Conservation (phyloP, 495 filamentous ascomycete genomes). For the Rhizodiscina lignyota region DNA sequence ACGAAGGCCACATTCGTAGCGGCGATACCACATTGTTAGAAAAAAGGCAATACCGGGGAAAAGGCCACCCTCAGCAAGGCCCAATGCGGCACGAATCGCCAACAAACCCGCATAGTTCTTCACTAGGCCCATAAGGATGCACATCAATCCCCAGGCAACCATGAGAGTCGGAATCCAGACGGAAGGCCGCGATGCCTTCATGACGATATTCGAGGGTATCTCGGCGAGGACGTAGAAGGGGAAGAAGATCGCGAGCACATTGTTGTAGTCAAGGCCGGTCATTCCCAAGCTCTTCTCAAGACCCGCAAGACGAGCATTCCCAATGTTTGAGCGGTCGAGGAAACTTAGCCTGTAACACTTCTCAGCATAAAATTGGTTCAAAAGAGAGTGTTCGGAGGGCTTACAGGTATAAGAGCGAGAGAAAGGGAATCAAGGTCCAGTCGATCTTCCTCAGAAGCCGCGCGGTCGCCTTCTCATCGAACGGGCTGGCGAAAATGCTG, state of each 20-base stretch:
- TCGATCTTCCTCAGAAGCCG: conserved; percentile 54
- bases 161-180: conserved; percentile 37
- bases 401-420: conserved; percentile 30
- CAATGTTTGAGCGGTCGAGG: conserved; percentile 50
- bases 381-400: conserved; percentile 1
- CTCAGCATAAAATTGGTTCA: conserved; percentile 27
- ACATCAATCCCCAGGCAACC: conserved; percentile 53
- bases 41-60: conserved; percentile 85
- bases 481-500: too few species aligned
- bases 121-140: conserved; percentile 72
- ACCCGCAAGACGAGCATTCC: conserved; percentile 75
- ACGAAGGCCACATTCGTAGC: conserved; percentile 60
- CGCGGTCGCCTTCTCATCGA: conserved; percentile 9
- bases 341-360: conserved; percentile 67
- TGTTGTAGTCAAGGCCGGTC: conserved; percentile 55
- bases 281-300: conserved; percentile 48
- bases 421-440: conserved; percentile 42
- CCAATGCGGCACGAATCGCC: conserved; percentile 74
- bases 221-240: conserved; percentile 79
- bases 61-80: conserved; percentile 70
- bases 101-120: conserved; percentile 64
- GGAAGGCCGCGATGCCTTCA: conserved; percentile 39
- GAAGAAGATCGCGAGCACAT: conserved; percentile 72
- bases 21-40: conserved; percentile 65
- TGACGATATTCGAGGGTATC: conserved; percentile 71